Evolutionary conservation across 306 rosid genomes (phyloP).

Genomic region (Aeschynomene evenia): DNA sequence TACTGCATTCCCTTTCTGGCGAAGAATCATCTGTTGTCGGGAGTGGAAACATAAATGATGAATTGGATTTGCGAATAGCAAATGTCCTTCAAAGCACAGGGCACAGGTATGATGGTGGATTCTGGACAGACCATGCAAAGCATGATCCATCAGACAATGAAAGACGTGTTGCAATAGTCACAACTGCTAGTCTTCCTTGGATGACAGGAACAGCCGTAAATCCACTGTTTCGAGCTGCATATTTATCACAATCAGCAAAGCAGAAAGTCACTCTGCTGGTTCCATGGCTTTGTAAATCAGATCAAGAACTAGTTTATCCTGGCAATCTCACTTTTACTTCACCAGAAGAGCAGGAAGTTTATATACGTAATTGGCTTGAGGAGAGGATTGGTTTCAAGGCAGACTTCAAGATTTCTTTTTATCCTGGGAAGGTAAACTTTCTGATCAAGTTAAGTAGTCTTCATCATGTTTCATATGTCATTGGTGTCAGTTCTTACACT

Average conservation of each 20-base stretch:
- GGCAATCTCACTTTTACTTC: slow-evolving; percentile 71
- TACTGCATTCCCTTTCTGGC: slow-evolving; percentile 51
- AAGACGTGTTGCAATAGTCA: slow-evolving; percentile 90
- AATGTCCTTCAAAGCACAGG: slow-evolving; percentile 96
- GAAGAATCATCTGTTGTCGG: slow-evolving; percentile 68
- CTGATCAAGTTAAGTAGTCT: slow-evolving; percentile 21
- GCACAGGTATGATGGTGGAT: slow-evolving; percentile 83
- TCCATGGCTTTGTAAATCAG: slow-evolving; percentile 95
- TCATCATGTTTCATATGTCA: slow-evolving; percentile 16
- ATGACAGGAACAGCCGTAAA: slow-evolving; percentile 99
- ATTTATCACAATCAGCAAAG: slow-evolving; percentile 74
- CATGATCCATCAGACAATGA: slow-evolving; percentile 52
- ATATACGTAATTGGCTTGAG: slow-evolving; percentile 95
- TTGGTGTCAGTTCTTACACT: slow-evolving; percentile 30
- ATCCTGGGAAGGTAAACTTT: slow-evolving; percentile 90
- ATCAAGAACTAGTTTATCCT: slow-evolving; percentile 92
- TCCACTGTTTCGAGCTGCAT: slow-evolving; percentile 96
- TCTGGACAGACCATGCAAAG: slow-evolving; percentile 77
- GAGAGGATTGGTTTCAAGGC: slow-evolving; percentile 92
- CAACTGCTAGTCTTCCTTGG: slow-evolving; percentile 99
- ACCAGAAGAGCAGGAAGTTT: slow-evolving; percentile 90
- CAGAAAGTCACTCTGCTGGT: slow-evolving; percentile 86
- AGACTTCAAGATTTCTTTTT: slow-evolving; percentile 88
- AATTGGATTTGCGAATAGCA: slow-evolving; percentile 81
- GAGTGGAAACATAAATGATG: slow-evolving; percentile 71